Conservation (phyloP, 2,329 filamentous ascomycete species). For the Neopestalotiopsis rosae region DNA sequence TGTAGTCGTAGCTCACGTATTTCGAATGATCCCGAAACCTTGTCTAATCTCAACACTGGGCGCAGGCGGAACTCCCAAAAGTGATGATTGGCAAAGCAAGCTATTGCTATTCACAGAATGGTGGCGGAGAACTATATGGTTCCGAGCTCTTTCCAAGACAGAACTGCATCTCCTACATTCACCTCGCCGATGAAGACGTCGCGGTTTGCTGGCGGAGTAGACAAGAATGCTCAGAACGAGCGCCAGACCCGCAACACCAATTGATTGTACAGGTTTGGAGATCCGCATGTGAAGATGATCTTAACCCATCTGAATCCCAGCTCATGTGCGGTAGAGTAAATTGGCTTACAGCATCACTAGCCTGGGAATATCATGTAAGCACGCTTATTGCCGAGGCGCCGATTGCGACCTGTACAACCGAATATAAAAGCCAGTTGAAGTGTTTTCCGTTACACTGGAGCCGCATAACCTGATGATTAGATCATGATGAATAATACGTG, state of each 20-base stretch:
- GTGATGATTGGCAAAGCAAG: not conserved
- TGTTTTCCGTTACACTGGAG: not conserved
- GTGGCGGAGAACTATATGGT: not conserved
- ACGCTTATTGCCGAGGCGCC: not conserved
- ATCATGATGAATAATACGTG: not conserved
- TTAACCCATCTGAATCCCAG: not conserved
- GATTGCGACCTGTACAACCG: not conserved
- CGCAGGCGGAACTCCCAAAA: not conserved
- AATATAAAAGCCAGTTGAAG: not conserved
- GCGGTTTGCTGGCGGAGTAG: not conserved
- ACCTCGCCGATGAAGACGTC: not conserved
- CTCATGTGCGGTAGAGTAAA: not conserved
- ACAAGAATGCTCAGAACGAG: not conserved
- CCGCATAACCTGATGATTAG: not conserved
- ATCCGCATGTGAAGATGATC: not conserved
- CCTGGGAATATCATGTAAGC: not conserved
- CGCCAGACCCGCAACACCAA: not conserved
- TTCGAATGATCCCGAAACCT: not conserved
- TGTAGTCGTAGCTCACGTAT: not conserved
- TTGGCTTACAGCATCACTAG: constrained; percentile 12
- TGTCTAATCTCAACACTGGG: not conserved
- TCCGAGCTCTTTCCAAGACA: not conserved
- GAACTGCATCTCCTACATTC: not conserved
- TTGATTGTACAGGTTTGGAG: not conserved
- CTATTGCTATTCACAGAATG: not conserved